Conservation (phyloP, 768 basidiomycete species). For the Baorangia bicolor region DNA sequence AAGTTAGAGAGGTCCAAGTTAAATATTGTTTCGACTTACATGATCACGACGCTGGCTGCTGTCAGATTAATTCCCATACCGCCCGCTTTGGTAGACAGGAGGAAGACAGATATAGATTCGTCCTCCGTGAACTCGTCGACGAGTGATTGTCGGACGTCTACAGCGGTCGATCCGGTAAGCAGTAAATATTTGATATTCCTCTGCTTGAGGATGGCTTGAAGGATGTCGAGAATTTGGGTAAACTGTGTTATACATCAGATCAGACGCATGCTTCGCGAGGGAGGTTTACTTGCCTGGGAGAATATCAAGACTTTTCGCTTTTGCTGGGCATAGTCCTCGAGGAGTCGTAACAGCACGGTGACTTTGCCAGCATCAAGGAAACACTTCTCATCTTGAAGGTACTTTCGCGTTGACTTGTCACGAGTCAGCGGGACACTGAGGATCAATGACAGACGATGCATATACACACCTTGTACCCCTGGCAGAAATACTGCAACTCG, state of each 20-base stretch:
- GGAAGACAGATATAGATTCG: conserved; percentile 81
- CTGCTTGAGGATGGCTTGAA: conserved; percentile 77
- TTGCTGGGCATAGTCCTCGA: conserved; percentile 63
- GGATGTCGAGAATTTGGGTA: conserved; percentile 92
- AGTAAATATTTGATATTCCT: conserved; percentile 73
- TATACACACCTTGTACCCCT: conserved; percentile 71
- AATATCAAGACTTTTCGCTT: conserved; percentile 88
- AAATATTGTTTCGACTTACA: conserved; percentile 45
- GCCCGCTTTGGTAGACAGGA: conserved; percentile 90
- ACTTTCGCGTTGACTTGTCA: conserved; percentile 66
- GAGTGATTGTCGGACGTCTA: conserved; percentile 87
- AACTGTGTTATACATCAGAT: conserved; percentile 52
- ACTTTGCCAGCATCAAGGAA: conserved; percentile 92
- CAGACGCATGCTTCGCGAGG: background rate
- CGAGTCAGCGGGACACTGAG: conserved; percentile 4
- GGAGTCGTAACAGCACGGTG: conserved; percentile 63
- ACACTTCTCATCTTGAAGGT: conserved; percentile 67
- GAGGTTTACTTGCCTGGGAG: conserved; percentile 66
- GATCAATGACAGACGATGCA: background rate
- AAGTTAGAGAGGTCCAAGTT: background rate
- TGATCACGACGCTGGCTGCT: conserved; percentile 92
- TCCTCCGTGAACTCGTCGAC: conserved; percentile 94
- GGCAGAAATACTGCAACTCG: conserved; percentile 85
- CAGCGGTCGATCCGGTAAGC: conserved; percentile 90
- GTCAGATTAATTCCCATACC: conserved; percentile 97